Base-by-base conservation (phyloP, 306 rosid genomes). In the Sesbania bispinosa region DNA sequence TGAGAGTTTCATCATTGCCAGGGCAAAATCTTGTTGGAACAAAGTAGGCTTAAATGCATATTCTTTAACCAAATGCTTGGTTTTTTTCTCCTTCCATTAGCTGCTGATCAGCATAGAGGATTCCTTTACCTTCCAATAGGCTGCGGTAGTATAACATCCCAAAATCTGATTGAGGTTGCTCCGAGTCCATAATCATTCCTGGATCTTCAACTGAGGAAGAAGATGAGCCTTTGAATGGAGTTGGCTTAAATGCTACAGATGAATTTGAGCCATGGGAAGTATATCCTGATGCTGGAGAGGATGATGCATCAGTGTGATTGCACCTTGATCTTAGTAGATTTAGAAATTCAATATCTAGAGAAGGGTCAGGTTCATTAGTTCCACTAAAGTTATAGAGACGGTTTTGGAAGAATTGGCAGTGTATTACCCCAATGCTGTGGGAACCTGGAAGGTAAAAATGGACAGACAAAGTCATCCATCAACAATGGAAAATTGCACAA, bases 71-170 rank as follows among this genome's bases (percentile, higher is more conserved):
- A 83, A 76, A 13, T 69, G 65, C 47, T 41, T 78, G 5, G 75
- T 80, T 65, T 38, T 73, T n/a, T 66, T 65, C 79, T 33, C 58
- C 53, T 65, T 73, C 58, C 81, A 74, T 64, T 64, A 77, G 62
- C 74, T 79, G 79, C 75, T 77, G 83, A 48, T 79, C 83, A 69
- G 83, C 79, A 69, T 82, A 64, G 64, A 85, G 79, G 54, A 80
- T 53, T 46, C 83, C 75, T 77, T 59, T 82, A 35, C 71, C 63
- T 48, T 80, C 69, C 78, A 80, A 43, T 35, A 77, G 58, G 65
- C 47, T 18, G 54, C 8, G 79, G 61, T 63, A 74, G 66, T 74
- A 74, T 7, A 33, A 32, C 21, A 47, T 39, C 35, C 87, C 73
- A 20, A 82, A 85, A 53, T 74, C 65, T 27, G 78, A 74, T 14